Percentiles rank a stretch among this genome's conserved stretches.
Evolutionary conservation across 2,329 filamentous ascomycete species (phyloP).

Genomic region (Zasmidium citrigriseum): DNA sequence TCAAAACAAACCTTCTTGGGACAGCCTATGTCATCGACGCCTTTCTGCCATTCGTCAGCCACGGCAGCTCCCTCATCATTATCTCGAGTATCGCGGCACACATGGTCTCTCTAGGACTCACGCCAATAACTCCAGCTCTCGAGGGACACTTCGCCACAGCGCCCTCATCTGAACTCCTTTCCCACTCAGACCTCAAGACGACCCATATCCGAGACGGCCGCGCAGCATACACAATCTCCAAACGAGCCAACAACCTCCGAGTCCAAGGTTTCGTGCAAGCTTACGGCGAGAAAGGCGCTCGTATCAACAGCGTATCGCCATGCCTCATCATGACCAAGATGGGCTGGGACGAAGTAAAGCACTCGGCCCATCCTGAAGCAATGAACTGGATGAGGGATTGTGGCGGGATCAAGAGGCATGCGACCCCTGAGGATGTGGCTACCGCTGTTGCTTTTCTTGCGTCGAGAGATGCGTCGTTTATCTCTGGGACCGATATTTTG

Average conservation of each 20-base stretch:
- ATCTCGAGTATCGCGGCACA: constrained; percentile 11
- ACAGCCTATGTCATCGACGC: constrained; percentile 12
- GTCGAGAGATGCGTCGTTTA: neutral
- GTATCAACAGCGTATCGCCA: constrained; percentile 13
- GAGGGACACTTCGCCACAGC: constrained; percentile 4
- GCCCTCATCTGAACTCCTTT: neutral
- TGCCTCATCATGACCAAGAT: constrained; percentile 11
- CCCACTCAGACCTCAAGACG: neutral
- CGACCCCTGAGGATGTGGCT: constrained; percentile 10
- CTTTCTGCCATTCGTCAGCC: neutral
- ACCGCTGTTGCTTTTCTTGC: constrained; percentile 10
- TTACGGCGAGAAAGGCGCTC: constrained; percentile 7
- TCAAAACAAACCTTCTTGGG: constrained; percentile 5
- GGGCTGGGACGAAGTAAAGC: constrained; percentile 1
- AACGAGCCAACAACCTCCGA: constrained; percentile 11
- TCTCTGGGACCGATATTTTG: constrained; percentile 12
- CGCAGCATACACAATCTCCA: constrained; percentile 9
- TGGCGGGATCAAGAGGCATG: constrained; percentile 1
- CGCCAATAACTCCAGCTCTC: neutral
- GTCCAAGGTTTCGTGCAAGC: constrained; percentile 4
- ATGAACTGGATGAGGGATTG: neutral
- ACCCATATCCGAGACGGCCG: neutral
- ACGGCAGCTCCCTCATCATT: constrained; percentile 2
- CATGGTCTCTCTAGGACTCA: neutral
- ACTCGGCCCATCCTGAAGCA: neutral